Conservation (phyloP, 345 rosid species). For the Melaleuca alternifolia region DNA sequence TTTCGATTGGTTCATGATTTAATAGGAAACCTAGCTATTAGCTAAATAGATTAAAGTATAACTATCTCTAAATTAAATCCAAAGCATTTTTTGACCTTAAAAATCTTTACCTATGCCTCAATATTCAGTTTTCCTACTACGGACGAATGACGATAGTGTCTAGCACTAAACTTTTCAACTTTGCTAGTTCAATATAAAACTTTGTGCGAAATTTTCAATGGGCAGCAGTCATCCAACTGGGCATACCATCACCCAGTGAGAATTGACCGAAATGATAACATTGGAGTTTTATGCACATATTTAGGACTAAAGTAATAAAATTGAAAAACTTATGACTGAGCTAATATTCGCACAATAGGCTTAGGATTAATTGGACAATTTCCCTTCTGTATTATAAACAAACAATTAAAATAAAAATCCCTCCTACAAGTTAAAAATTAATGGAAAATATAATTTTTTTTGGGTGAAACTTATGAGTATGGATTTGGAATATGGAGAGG, state of each 20-base stretch:
- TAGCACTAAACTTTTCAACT: background rate
- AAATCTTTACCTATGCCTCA: background rate
- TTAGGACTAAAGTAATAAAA: background rate
- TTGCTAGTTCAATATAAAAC: background rate
- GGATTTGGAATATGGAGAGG: background rate
- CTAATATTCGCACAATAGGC: background rate
- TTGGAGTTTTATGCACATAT: accelerated
- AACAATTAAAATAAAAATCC: background rate
- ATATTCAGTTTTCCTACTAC: background rate
- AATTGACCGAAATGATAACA: accelerated
- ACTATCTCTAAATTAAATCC: background rate
- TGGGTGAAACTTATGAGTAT: background rate
- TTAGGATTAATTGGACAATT: background rate
- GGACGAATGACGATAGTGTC: background rate
- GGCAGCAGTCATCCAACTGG: background rate
- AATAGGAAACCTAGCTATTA: background rate
- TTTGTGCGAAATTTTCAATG: background rate
- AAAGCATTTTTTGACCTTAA: background rate
- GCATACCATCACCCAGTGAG: accelerated
- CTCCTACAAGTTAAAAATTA: background rate
- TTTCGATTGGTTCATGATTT: background rate
- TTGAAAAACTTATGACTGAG: background rate
- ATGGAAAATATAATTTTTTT: background rate
- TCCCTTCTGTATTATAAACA: background rate
- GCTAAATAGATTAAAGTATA: background rate